phyloP scores from a whole-genome alignment of 2,329 filamentous ascomycete species.

The Bisporella sp. region DNA sequence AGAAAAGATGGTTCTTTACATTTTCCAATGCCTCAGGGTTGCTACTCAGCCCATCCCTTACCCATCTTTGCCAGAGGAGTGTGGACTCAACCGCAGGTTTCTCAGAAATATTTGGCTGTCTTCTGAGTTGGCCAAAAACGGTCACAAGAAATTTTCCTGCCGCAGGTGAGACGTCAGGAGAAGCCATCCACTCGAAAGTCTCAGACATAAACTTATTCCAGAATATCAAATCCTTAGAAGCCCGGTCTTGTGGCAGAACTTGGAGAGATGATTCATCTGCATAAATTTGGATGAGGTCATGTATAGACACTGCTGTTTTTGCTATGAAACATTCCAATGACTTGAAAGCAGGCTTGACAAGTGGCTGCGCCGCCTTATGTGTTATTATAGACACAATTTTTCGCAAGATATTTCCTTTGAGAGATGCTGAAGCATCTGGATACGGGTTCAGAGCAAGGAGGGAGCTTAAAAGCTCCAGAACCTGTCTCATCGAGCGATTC shows the following conservation, averaged over 20 bases:
- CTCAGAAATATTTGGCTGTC: conserved; percentile 15
- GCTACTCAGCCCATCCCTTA: conserved; percentile 41
- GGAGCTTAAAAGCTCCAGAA: conserved; percentile 49
- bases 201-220: conserved; percentile 46
- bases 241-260: background rate
- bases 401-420: conserved; percentile 41
- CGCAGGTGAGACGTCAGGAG: conserved; percentile 51
- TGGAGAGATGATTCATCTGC: background rate
- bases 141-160: conserved; percentile 56
- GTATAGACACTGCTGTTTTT: conserved; percentile 46
- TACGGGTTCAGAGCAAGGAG: conserved; percentile 45
- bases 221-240: conserved; percentile 8
- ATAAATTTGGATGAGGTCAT: conserved; percentile 16
- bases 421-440: conserved; percentile 30
- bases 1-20: conserved; percentile 58
- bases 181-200: conserved; percentile 47
- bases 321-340: conserved; percentile 58
- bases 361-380: conserved; percentile 51
- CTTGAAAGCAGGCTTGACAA: conserved; percentile 64
- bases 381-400: conserved; percentile 52
- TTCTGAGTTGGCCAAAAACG: conserved; percentile 41
- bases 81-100: conserved; percentile 31
- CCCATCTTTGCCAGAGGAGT: conserved; percentile 46
- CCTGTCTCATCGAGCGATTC: conserved; percentile 55
- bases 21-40: conserved; percentile 50